phyloP scores from a whole-genome alignment of 495 filamentous ascomycete species.

The Durotheca rogersii region DNA sequence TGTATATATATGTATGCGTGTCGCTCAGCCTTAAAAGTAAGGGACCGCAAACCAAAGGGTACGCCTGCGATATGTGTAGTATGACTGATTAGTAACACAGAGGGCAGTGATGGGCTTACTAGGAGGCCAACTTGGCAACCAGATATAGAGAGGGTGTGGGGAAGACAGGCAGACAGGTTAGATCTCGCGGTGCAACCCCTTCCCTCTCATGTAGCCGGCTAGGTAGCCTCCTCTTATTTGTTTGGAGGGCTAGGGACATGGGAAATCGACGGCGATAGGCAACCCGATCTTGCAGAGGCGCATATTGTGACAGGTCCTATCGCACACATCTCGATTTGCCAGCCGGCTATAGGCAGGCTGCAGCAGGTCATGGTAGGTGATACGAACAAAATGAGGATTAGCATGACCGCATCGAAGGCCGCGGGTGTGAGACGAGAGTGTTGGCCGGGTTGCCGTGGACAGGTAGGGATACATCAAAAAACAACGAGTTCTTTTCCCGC shows the following conservation, averaged over 20 bases:
- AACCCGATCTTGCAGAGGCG: neutral
- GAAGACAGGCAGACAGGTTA: conserved; percentile 16
- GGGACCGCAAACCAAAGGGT: conserved; percentile 1
- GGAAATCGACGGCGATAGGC: neutral
- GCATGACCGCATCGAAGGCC: too few relatives aligned
- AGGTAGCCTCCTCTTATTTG: too few relatives aligned
- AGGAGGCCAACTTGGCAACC: conserved; percentile 13
- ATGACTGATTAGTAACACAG: neutral
- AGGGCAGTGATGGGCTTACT: too few relatives aligned
- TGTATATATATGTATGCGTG: conserved; percentile 7
- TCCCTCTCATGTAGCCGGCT: neutral
- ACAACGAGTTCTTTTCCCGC: too few relatives aligned
- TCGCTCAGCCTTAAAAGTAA: conserved; percentile 1
- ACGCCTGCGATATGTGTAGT: neutral
- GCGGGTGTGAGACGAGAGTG: too few relatives aligned
- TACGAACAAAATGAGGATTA: too few relatives aligned
- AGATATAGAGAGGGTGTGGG: conserved; percentile 15
- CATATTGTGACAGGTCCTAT: conserved; percentile 1
- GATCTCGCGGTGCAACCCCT: conserved; percentile 17
- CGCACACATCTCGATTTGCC: neutral
- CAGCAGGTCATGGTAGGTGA: too few relatives aligned
- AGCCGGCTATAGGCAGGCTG: too few relatives aligned
- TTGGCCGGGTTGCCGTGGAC: too few relatives aligned
- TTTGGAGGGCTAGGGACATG: too few relatives aligned
- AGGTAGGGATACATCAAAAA: too few relatives aligned